phyloP scores from a whole-genome alignment of 345 rosid genomes.

The Eucalyptus regnans region DNA sequence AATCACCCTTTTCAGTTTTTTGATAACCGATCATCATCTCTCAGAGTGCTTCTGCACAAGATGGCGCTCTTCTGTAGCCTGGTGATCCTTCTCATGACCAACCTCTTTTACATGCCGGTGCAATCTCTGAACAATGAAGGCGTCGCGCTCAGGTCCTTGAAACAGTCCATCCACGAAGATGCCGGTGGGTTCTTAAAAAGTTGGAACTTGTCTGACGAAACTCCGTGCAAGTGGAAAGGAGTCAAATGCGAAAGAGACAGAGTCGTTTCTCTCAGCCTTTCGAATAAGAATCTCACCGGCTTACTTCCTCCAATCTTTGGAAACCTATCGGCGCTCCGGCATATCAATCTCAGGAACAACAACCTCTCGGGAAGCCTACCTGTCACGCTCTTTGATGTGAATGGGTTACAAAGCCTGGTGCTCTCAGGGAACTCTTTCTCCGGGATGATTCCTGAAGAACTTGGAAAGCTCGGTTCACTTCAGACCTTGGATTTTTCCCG shows the following conservation, averaged over 20 bases:
- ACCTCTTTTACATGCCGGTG: slow-evolving; percentile 1
- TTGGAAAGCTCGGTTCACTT: slow-evolving; percentile 42
- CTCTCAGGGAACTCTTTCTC: slow-evolving; percentile 62
- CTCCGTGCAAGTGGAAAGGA: slow-evolving; percentile 73
- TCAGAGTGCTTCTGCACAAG: not conserved
- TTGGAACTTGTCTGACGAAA: slow-evolving; percentile 53
- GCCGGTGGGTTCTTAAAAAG: slow-evolving; percentile 19
- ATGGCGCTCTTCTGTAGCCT: not conserved
- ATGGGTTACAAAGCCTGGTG: slow-evolving; percentile 55
- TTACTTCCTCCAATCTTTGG: slow-evolving; percentile 42
- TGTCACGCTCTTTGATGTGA: slow-evolving; percentile 25
- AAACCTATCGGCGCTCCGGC: slow-evolving; percentile 47
- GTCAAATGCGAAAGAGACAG: slow-evolving; percentile 35
- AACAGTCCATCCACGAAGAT: slow-evolving; percentile 20
- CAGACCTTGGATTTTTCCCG: slow-evolving; percentile 46
- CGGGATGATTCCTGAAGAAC: slow-evolving; percentile 53
- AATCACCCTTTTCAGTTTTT: not conserved
- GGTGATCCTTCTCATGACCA: slow-evolving; percentile 6
- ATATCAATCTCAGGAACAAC: slow-evolving; percentile 54
- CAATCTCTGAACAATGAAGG: slow-evolving; percentile 57
- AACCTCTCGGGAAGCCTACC: slow-evolving; percentile 55
- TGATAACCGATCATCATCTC: not conserved
- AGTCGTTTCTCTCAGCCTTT: slow-evolving; percentile 42
- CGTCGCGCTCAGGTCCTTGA: slow-evolving; percentile 44
- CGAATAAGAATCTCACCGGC: slow-evolving; percentile 44